Conservation (phyloP, 305 asterid genomes). For the Solanum hybrid region DNA sequence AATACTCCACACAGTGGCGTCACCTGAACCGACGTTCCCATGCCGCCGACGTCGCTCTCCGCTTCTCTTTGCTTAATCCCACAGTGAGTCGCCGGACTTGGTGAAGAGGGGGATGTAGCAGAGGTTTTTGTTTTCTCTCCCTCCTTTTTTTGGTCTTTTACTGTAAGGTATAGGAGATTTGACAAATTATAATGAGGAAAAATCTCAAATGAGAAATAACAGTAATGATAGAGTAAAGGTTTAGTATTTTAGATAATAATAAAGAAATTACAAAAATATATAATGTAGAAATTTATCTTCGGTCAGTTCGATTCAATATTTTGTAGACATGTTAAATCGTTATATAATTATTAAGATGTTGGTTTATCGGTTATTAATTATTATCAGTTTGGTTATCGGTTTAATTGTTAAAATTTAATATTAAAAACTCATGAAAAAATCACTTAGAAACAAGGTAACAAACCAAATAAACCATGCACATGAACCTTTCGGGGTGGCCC, state of each 20-base stretch:
- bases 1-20: conserved; percentile 91
- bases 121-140: not conserved
- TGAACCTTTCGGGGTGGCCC: too few relatives aligned
- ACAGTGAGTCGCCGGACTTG: not conserved
- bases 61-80: not conserved
- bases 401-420: too few relatives aligned
- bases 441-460: too few relatives aligned
- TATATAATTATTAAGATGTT: too few relatives aligned
- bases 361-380: too few relatives aligned
- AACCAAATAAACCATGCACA: too few relatives aligned
- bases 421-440: too few relatives aligned
- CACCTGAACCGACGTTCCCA: conserved; percentile 98
- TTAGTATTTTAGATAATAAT: not conserved
- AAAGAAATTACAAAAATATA: not conserved
- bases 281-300: not conserved
- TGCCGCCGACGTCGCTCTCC: not conserved
- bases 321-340: too few relatives aligned
- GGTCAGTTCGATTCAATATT: too few relatives aligned
- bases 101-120: not conserved
- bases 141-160: not conserved
- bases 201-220: not conserved
- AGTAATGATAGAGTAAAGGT: not conserved
- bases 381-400: too few relatives aligned
- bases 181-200: not conserved
- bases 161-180: not conserved